phyloP scores from a whole-genome alignment of 2,329 filamentous ascomycete genomes.

The Helotiales sp. region DNA sequence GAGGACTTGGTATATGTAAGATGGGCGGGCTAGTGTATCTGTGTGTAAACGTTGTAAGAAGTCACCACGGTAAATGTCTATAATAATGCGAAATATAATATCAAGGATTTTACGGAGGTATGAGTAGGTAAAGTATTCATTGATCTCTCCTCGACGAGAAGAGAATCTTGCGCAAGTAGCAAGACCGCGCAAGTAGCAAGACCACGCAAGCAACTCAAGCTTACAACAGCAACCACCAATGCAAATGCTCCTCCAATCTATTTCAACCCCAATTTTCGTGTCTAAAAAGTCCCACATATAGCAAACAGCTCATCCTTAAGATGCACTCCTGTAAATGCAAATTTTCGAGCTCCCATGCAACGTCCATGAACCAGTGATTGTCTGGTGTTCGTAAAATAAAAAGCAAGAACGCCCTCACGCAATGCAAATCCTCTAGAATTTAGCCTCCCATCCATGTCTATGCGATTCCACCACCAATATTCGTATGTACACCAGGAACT shows the following conservation, averaged over 20 bases:
- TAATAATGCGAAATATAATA: too few relatives aligned
- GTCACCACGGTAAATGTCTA: too few relatives aligned
- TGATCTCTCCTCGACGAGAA: too few relatives aligned
- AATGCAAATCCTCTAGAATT: slow-evolving; percentile 27
- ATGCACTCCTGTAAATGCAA: background rate
- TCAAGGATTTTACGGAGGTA: too few relatives aligned
- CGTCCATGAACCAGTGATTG: background rate
- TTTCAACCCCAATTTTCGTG: background rate
- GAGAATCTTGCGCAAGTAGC: background rate
- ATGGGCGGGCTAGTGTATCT: too few relatives aligned
- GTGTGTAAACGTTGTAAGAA: too few relatives aligned
- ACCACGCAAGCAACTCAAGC: too few relatives aligned
- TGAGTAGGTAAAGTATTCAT: too few relatives aligned
- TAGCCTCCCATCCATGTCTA: slow-evolving; percentile 23
- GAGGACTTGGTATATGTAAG: too few relatives aligned
- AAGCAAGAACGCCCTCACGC: slow-evolving; percentile 25
- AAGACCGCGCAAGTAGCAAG: background rate
- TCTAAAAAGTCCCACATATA: background rate
- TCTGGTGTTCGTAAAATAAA: slow-evolving; percentile 5
- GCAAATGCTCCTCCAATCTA: background rate
- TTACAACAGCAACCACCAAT: background rate
- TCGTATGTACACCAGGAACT: slow-evolving; percentile 34
- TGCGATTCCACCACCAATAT: slow-evolving; percentile 24
- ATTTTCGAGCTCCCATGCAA: too few relatives aligned
- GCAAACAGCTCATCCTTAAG: background rate